phyloP scores from a whole-genome alignment of 2,329 filamentous ascomycete genomes.

The Orbilia blumenaviensis region DNA sequence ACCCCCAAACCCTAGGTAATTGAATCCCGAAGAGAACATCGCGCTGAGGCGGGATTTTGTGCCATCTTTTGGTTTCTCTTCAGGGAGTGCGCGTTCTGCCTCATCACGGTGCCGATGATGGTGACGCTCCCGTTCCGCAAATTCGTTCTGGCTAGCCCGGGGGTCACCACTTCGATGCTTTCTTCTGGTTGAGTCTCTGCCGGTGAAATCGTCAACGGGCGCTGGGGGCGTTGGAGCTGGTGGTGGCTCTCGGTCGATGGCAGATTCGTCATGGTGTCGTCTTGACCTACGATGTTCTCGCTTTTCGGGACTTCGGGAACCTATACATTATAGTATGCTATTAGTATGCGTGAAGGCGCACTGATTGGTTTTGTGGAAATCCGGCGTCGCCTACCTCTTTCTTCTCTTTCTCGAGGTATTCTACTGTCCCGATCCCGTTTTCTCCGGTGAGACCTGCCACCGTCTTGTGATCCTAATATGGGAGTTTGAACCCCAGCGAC shows the following conservation, averaged over 20 bases:
- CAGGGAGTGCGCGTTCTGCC: neutral
- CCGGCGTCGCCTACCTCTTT: constrained; percentile 21
- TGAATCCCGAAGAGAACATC: constrained; percentile 42
- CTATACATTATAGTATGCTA: neutral
- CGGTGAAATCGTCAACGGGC: constrained; percentile 3
- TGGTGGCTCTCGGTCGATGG: constrained; percentile 4
- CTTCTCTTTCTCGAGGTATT: constrained; percentile 23
- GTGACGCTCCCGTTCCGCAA: constrained; percentile 34
- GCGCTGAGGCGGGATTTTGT: constrained; percentile 36
- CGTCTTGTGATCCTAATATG: constrained; percentile 65
- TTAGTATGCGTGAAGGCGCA: neutral
- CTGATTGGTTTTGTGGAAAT: neutral
- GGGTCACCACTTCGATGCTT: constrained; percentile 36
- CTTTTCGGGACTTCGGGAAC: constrained; percentile 47
- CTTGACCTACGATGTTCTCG: constrained; percentile 64
- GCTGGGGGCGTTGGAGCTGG: neutral
- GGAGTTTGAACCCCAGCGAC: constrained; percentile 75
- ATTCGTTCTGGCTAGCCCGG: constrained; percentile 32
- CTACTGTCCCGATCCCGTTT: constrained; percentile 35
- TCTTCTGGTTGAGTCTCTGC: constrained; percentile 25
- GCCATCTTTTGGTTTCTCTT: constrained; percentile 46
- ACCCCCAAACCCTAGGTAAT: constrained; percentile 37
- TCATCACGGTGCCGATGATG: constrained; percentile 38
- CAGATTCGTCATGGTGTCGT: constrained; percentile 33
- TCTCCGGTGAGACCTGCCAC: constrained; percentile 25